phyloP scores from a whole-genome alignment of 2,329 filamentous ascomycete genomes.

The Pseudogymnoascus pannorum region DNA sequence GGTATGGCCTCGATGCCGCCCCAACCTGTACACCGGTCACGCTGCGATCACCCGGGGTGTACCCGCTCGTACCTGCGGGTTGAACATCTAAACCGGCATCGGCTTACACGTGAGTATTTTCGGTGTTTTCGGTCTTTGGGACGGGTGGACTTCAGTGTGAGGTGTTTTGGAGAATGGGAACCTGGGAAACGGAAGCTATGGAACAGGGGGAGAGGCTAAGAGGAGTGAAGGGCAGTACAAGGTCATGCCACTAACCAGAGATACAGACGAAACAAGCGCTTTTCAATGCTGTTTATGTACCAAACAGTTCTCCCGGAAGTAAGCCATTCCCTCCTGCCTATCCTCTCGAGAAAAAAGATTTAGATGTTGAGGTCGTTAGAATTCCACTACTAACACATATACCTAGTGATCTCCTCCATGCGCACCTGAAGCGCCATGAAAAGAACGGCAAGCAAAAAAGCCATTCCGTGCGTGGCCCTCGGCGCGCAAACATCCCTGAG shows the following conservation, averaged over 20 bases:
- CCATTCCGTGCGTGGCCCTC: background rate
- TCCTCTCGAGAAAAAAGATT: background rate
- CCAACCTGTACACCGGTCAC: slow-evolving; percentile 4
- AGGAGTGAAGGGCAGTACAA: background rate
- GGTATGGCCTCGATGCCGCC: slow-evolving; percentile 2
- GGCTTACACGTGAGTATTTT: slow-evolving; percentile 18
- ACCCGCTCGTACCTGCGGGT: slow-evolving; percentile 19
- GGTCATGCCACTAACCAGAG: background rate
- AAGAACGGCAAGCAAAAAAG: slow-evolving; percentile 2
- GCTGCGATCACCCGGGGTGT: slow-evolving; percentile 19
- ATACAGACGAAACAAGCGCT: slow-evolving; percentile 18
- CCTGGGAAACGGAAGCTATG: background rate
- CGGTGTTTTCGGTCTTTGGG: background rate
- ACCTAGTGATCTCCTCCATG: slow-evolving; percentile 20
- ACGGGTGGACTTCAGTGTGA: background rate
- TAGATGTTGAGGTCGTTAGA: background rate
- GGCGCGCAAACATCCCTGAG: background rate
- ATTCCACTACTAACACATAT: background rate
- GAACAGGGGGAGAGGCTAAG: background rate
- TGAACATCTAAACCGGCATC: slow-evolving; percentile 22
- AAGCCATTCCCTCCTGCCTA: background rate
- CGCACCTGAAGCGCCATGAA: slow-evolving; percentile 20
- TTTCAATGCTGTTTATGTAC: slow-evolving; percentile 21
- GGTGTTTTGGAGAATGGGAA: background rate
- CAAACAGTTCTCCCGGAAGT: slow-evolving; percentile 21